Evolutionary conservation across 805 yeast species (phyloP).

Genomic region (Komagataella pseudopastoris): DNA sequence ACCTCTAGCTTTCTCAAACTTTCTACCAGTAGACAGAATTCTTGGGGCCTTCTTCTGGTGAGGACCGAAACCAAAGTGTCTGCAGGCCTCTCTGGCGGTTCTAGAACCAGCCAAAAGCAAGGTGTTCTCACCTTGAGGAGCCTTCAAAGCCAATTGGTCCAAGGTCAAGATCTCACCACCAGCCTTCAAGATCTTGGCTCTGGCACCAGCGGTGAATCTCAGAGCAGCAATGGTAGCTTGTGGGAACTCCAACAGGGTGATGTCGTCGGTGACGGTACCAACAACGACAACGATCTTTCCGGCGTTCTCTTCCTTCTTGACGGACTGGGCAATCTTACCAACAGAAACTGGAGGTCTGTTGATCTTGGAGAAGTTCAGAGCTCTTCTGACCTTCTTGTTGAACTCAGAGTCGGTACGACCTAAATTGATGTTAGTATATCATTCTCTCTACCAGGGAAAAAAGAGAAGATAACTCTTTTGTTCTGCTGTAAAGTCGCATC

Average conservation of each 20-base stretch:
- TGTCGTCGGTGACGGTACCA: slow-evolving; percentile 98
- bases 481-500: slow-evolving; percentile 40
- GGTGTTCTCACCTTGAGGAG: slow-evolving; percentile 99
- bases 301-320: slow-evolving; percentile 71
- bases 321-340: slow-evolving; percentile 78
- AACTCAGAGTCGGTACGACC: slow-evolving; percentile 99
- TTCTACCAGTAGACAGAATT: slow-evolving; percentile 94
- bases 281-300: slow-evolving; percentile 94
- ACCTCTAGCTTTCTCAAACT: slow-evolving; percentile 99
- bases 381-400: slow-evolving; percentile 93
- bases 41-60: slow-evolving; percentile 99
- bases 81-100: slow-evolving; percentile 97
- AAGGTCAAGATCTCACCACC: slow-evolving; percentile 99
- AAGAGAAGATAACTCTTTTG: slow-evolving; percentile 16
- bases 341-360: slow-evolving; percentile 99
- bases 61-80: slow-evolving; percentile 99
- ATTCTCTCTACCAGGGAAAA: slow-evolving; percentile 1
- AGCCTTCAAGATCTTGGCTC: slow-evolving; percentile 91
- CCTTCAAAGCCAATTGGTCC: slow-evolving; percentile 97
- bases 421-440: slow-evolving; percentile 9
- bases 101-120: slow-evolving; percentile 97
- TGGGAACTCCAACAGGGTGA: slow-evolving; percentile 89
- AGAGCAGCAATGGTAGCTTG: slow-evolving; percentile 97
- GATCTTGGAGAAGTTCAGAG: slow-evolving; percentile 93
- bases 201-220: slow-evolving; percentile 98